These are phyloP conservation scores for Suillus subaureus DNA, from an alignment of 768 basidiomycete species.

Conservation along the genomic window DNA sequence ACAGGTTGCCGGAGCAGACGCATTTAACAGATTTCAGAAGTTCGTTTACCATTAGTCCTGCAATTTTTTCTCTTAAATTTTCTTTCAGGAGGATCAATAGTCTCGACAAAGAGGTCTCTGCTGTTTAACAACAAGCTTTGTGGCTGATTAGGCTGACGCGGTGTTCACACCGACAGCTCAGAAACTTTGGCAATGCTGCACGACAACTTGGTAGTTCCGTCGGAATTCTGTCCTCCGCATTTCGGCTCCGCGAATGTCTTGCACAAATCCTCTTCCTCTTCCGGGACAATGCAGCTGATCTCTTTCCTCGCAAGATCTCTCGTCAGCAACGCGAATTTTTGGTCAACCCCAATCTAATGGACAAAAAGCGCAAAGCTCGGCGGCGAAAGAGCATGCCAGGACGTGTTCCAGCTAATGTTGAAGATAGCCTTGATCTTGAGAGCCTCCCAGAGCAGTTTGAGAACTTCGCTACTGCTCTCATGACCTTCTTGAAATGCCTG, in stretches of 20 bases:
- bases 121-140: neutral
- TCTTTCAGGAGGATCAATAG: constrained; percentile 53
- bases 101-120: constrained; percentile 61
- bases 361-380: constrained; percentile 23
- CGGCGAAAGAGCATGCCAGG: constrained; percentile 27
- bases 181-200: constrained; percentile 76
- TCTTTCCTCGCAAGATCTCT: constrained; percentile 70
- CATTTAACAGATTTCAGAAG: constrained; percentile 67
- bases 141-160: neutral
- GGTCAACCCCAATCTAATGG: constrained; percentile 34
- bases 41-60: constrained; percentile 26
- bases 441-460: constrained; percentile 68
- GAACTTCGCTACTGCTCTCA: constrained; percentile 63
- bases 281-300: constrained; percentile 72
- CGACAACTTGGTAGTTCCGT: constrained; percentile 78
- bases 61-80: constrained; percentile 9
- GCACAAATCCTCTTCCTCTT: constrained; percentile 71
- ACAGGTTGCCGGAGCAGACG: constrained; percentile 67
- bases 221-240: constrained; percentile 74
- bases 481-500: constrained; percentile 66
- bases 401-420: constrained; percentile 22
- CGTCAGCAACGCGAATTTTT: constrained; percentile 41
- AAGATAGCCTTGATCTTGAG: constrained; percentile 53
- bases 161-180: constrained; percentile 46
- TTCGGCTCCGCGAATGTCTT: constrained; percentile 68